Evolutionary conservation across 331 rosid species (phyloP), one percentile per base, ranked within the genome.

Genomic region (Acacia pycnantha): DNA sequence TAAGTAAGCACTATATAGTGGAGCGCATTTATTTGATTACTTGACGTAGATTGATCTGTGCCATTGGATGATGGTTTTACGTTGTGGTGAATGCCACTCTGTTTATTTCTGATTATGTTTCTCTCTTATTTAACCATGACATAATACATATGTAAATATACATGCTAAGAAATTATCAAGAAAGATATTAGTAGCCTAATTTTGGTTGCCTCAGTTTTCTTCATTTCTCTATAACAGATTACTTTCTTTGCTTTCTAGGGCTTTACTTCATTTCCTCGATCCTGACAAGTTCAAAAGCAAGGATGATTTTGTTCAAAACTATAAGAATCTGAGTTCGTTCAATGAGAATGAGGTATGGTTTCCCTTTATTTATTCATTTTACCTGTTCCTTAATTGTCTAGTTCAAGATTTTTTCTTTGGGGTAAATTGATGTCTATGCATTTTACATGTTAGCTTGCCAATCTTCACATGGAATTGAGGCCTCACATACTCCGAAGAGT

Each of bases 401-500:
- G 37, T 26, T 15, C 41, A 3, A 14, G 15, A 27, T 22, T 72
- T 77, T 66, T 50, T 4, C 51, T 37, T 67, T n/a, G 43, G 48
- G 37, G 69, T 37, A 77, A 82, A 58, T 81, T 76, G 79, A 77
- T 83, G 70, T 80, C 62, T 21, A 47, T 65, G 44, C 76, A 75
- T 78, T 75, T 41, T 74, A 67, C 64, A 51, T 84, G 53, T 59
- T 84, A 96, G 99, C 98, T 96, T 85, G 99, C 99, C 65, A 94
- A 92, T 89, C 97, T 96, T 81, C 99, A 96, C 80, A 94, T 79
- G 98, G 99, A 96, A 85, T 80, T 96, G 91, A 94, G 94, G 85
- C 99, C 99, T 81, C 99, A 96, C 87, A 96, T 96, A 82, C 99
- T 96, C 61, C 92, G 99, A 73, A 89, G 99, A 89, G 97, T 96